Evolutionary conservation across 805 yeast species (phyloP).

Genomic region (Starmerella stigmatis): DNA sequence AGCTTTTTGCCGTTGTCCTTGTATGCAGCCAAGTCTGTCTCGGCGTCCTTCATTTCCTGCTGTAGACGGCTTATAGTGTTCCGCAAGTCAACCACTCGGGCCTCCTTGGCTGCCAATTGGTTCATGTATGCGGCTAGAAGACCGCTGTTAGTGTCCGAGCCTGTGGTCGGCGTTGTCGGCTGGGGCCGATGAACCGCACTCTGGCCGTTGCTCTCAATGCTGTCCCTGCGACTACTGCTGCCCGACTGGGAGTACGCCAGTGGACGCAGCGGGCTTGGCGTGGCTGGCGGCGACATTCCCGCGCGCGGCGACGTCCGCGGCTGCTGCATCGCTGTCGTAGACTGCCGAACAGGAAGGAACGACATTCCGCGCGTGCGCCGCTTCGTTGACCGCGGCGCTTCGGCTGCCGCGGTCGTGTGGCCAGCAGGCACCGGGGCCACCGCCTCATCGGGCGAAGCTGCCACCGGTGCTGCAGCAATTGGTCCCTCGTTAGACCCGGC

Average conservation of each 20-base stretch:
- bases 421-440: background rate
- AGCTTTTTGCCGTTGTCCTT: constrained; percentile 17
- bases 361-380: constrained; percentile 15
- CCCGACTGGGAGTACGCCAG: no score
- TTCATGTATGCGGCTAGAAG: constrained; percentile 9
- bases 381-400: background rate
- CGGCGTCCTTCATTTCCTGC: constrained; percentile 31
- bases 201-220: background rate
- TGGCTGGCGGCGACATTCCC: constrained; percentile 5
- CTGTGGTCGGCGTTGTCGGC: background rate
- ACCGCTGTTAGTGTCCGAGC: background rate
- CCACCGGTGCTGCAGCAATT: background rate
- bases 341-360: constrained; percentile 12
- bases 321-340: background rate
- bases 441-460: background rate
- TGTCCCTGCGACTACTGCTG: background rate
- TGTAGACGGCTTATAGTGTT: constrained; percentile 27
- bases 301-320: background rate
- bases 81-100: constrained; percentile 32
- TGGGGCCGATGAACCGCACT: background rate
- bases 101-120: constrained; percentile 33
- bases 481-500: background rate
- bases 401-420: background rate
- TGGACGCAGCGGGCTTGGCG: constrained; percentile 9
- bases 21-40: constrained; percentile 29